Evolutionary conservation across 768 basidiomycete species (phyloP), one percentile per base, ranked within the genome.

Genomic region (Hypholoma sublateritium): DNA sequence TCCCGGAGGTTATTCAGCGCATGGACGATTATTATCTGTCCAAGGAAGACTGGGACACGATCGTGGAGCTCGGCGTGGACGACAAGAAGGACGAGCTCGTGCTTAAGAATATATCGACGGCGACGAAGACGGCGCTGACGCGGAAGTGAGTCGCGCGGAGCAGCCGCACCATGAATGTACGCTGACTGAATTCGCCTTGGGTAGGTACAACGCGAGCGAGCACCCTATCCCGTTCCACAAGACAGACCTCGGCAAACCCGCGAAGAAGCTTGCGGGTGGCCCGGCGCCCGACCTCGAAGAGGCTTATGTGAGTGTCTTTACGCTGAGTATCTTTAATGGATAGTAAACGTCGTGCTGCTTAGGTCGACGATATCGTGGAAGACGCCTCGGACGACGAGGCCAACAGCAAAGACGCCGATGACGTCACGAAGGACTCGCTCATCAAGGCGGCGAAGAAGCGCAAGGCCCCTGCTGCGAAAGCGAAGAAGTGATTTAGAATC

Each of bases 191-290:
- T 55, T 37, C 5, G 1, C 13, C 4, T 41, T 42, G 12, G 5
- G 39, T 63, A 96, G 93, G 67, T 99, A 97, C 73, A 98, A 98
- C 71, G 75, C 85, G 8, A 71, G 73, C 14, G 93, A 95, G 41
- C 96, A 98, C 69, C 97, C 97, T 0, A 90, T 99, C 64, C 86
- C 97, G 1, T 98, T 96, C 82, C 86, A 98, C 72, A 95, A 94
- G 65, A 92, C 88, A 3, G 90, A 93, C 60, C 73, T 93, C 8
- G 89, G 91, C 16, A 93, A 89, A 68, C 76, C 66, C 4, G 85
- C 88, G 1, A 95, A 93, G 81, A 95, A 89, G 65, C 77, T 95
- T 37, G 82, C 85, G 1, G 78, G 75, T 43, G 91, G 85, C 3
- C 82, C 89, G 4, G 83, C 84, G 9, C 94, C 96, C 0, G 96